Evolutionary conservation across 805 yeast species (phyloP), one percentile per base, ranked within the genome.

Genomic region (Candida verbasci): DNA sequence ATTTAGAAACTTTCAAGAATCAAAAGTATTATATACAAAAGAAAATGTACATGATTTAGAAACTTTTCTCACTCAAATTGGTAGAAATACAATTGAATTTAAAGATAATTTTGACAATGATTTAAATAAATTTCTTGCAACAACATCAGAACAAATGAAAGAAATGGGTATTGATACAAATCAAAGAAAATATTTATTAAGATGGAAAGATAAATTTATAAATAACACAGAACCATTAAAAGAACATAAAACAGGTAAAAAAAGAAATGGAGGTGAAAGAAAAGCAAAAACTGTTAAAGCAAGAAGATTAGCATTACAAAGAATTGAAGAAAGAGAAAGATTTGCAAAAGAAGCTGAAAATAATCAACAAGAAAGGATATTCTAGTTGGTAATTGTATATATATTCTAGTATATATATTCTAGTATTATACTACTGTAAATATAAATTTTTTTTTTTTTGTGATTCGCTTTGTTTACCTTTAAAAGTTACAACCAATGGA

Each of bases 251-350:
- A 59, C 66, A 43, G 86, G 89, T n/a, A 80, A 73, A 68, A 86
- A 86, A 70, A 71, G 74, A 49, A 68, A 67, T 49, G 96, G 96
- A 17, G 95, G 96, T 52, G 96, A 88, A 62, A 76, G 96, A 57
- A 82, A 78, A 50, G 74, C 82, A 42, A 77, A 73, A 50, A 53
- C 62, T 11, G 69, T 68, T 15, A 46, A 55, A 43, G 73, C 72
- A 20, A 82, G 80, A 52, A 72, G 72, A 46, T 62, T 69, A 12
- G 91, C 95, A 8, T 74, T 74, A 44, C 56, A 75, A 60, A 60
- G 73, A 37, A 72, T 79, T 37, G 76, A 76, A 47, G 75, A 78
- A 45, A 65, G 71, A 49, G 77, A 67, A 47, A 46, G 43, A 30
- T 59, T 56, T 48, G 56, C 58, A 38, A 50, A 55, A 33, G 70